Conservation (phyloP, 768 basidiomycete genomes). For the Hypholoma fasciculare region DNA sequence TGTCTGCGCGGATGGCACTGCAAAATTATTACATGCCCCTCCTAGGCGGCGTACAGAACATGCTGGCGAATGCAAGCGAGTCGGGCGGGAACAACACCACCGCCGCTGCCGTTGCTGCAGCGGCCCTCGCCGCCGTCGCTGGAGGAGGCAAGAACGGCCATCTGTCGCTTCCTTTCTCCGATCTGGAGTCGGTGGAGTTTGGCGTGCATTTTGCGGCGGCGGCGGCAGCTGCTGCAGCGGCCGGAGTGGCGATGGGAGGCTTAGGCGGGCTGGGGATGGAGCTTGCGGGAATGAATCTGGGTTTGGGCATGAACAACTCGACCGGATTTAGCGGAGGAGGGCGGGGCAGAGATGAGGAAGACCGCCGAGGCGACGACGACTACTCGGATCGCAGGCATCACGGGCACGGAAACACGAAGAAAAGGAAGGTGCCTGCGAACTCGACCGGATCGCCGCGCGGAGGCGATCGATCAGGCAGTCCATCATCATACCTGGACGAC, state of each 20-base stretch:
- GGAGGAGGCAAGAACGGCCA: conserved; percentile 19
- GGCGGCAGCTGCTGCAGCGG: conserved; percentile 25
- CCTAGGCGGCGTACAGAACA: conserved; percentile 46
- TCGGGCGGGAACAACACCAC: conserved; percentile 2
- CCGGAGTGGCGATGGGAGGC: conserved; percentile 24
- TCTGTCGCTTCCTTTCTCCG: conserved; percentile 16
- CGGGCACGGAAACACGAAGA: conserved; percentile 78
- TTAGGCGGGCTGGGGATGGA: conserved; percentile 17
- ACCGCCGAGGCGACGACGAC: conserved; percentile 56
- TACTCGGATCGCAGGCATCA: conserved; percentile 71
- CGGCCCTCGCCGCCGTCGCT: conserved; percentile 19
- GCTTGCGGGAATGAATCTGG: conserved; percentile 16
- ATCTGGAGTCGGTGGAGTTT: conserved; percentile 25
- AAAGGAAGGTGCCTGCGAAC: conserved; percentile 82
- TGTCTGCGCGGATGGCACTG: conserved; percentile 59
- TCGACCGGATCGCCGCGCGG: conserved; percentile 48
- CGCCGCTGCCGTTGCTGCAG: conserved; percentile 18
- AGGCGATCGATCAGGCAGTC: conserved; percentile 13
- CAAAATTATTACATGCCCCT: conserved; percentile 66
- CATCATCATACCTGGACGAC: conserved; percentile 14
- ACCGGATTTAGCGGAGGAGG: conserved; percentile 7
- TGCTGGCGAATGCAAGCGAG: conserved; percentile 27
- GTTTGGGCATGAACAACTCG: conserved; percentile 13
- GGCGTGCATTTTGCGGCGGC: conserved; percentile 28
- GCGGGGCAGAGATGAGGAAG: conserved; percentile 40